A percentile compares a stretch with the other conserved stretches of the same genome.
phyloP scores from a whole-genome alignment of 2,329 filamentous ascomycete genomes.

The Thielaviopsis punctulata region DNA sequence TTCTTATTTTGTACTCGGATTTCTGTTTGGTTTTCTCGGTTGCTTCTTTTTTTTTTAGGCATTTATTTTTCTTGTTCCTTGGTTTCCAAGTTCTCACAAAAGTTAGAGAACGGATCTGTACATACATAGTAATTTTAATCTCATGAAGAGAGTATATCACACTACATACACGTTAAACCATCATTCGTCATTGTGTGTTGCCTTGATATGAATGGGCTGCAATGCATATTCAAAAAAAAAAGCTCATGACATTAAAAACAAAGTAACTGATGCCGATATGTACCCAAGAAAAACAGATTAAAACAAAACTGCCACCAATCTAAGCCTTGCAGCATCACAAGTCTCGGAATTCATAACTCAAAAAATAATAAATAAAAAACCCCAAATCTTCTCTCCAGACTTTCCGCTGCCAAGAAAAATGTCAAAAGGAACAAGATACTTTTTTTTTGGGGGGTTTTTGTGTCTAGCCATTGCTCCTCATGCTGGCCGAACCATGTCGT shows the following conservation, averaged over 20 bases:
- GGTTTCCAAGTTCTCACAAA: background rate
- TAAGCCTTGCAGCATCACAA: background rate
- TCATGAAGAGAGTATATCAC: background rate
- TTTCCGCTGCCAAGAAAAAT: too few species aligned
- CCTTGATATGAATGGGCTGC: too few species aligned
- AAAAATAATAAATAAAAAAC: background rate
- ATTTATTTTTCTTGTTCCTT: background rate
- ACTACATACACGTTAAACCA: too few species aligned
- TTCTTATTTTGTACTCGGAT: background rate
- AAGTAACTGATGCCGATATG: background rate
- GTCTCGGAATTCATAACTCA: background rate
- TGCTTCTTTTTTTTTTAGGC: background rate
- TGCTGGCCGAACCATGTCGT: background rate
- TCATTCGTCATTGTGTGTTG: background rate
- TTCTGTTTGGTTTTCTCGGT: too few species aligned
- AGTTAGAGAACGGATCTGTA: background rate
- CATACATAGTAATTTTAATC: background rate
- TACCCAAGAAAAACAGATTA: background rate
- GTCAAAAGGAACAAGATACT: too few species aligned
- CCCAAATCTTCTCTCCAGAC: background rate
- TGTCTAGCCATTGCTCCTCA: background rate
- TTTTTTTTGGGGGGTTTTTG: background rate
- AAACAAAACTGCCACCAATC: background rate
- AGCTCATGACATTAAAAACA: background rate
- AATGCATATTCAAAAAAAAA: background rate